Evolutionary conservation across 768 basidiomycete species (phyloP).

Genomic region (Tulasnella sp.): DNA sequence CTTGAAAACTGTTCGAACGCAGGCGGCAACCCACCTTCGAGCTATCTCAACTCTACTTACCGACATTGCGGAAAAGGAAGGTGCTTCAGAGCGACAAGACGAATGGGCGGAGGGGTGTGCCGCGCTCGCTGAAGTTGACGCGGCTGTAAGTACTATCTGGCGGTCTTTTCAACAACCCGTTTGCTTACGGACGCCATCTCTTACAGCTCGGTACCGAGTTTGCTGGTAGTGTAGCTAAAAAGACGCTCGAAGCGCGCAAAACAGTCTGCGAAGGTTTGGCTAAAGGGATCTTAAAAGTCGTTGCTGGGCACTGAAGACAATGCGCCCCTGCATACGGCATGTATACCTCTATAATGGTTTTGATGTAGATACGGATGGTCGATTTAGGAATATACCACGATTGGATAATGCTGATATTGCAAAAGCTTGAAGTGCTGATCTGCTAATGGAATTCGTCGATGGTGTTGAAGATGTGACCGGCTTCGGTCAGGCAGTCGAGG

Average conservation of each 20-base stretch:
- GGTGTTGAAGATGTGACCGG: conserved; percentile 36
- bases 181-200: not conserved
- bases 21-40: conserved; percentile 45
- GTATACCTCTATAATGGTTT: not conserved
- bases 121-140: conserved; percentile 31
- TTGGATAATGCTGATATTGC: not conserved
- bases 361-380: not conserved
- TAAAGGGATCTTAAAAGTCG: conserved; percentile 40
- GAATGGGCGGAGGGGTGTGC: conserved; percentile 46
- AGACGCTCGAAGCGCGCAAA: conserved; percentile 58
- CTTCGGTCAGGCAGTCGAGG: conserved; percentile 31
- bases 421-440: not conserved
- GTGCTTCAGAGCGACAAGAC: conserved; percentile 46
- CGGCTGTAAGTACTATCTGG: conserved; percentile 30
- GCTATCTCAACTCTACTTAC: conserved; percentile 42
- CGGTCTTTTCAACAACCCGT: not conserved
- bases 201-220: conserved; percentile 42
- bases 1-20: conserved; percentile 54
- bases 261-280: conserved; percentile 63
- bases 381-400: not conserved
- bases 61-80: conserved; percentile 31
- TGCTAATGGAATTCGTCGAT: conserved; percentile 31
- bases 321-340: not conserved
- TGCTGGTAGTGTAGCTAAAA: conserved; percentile 51
- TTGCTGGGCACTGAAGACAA: not conserved